Base-by-base conservation (phyloP, 192 early-diverging fungal genomes). In the Mortierella claussenii region DNA sequence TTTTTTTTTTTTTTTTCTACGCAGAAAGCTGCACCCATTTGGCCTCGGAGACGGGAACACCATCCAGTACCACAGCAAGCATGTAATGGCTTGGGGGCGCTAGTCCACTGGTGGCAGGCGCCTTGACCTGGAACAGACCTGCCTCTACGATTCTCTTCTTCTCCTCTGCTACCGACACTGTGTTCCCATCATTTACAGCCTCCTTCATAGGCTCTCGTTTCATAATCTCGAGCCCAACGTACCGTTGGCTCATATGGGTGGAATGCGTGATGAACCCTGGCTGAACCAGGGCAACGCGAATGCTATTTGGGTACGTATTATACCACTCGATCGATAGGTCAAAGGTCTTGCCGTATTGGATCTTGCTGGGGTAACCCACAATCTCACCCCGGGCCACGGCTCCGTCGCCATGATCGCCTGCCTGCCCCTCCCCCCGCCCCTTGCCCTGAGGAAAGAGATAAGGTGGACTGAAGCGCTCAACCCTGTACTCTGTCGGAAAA, bases 231-330 rank as follows among this genome's bases (percentile, higher is more conserved):
- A 82, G 57, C 10, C 62, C 71, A 3, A 85, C 84, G 58, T 83
- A 82, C 7, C 84, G 79, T 33, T 85, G 84, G 28, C 79, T 81
- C 84, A 85, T 85, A 32, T 85, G 84, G 21, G 73, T 79, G 0
- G 84, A 85, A 37, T 85, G 84, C 1, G 84, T 85, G 30, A 80
- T 82, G 42, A 85, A 85, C 7, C 84, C 84, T 24, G 81, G 69
- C 23, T 80, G 74, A 11, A 85, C 57, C 12, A 85, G 36, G n/a
- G 79, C 81, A 27, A 85, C 81, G 13, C 65, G 49, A 37, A 85
- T 53, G 5, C 60, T 45, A 28, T 57, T 31, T 12, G 76, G 67
- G 27, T 55, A 78, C n/a, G 21, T 42, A 20, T 65, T 79, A 33
- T 65, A 78, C 40, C 59, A 62, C 43, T 49, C 43, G n/a, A 70